These are phyloP conservation scores for Phyllosticta citribraziliensis DNA, from an alignment of 2,329 filamentous ascomycete genomes.

Conservation along the genomic window DNA sequence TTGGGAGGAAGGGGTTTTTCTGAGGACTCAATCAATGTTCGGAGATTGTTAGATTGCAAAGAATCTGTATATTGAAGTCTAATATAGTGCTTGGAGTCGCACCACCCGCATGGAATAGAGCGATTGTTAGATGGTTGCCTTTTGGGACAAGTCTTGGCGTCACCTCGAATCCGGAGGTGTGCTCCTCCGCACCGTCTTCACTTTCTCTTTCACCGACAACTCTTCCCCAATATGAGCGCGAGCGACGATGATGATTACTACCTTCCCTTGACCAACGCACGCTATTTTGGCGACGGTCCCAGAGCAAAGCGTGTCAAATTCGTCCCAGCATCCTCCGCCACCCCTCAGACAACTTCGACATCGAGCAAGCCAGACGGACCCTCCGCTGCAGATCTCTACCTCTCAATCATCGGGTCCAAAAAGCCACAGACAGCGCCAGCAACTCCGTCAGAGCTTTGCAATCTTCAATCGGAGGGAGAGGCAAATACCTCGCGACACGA, in stretches of 20 bases:
- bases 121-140: not conserved
- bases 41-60: not conserved
- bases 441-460: not conserved
- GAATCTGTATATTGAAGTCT: too few species aligned
- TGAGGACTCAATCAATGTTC: not conserved
- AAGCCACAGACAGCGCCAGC: slow-evolving; percentile 10
- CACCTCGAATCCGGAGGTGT: not conserved
- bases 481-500: not conserved
- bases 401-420: slow-evolving; percentile 15
- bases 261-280: slow-evolving; percentile 48
- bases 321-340: slow-evolving; percentile 38
- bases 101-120: not conserved
- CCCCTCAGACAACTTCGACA: slow-evolving; percentile 11
- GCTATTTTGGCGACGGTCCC: slow-evolving; percentile 53
- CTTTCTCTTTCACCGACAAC: not conserved
- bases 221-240: slow-evolving; percentile 4
- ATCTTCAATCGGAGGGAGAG: not conserved
- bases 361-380: slow-evolving; percentile 14
- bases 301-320: slow-evolving; percentile 52
- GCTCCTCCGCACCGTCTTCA: not conserved
- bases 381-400: slow-evolving; percentile 51
- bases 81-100: too few species aligned
- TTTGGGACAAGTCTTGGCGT: not conserved
- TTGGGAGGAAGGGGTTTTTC: not conserved
- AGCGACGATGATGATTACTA: slow-evolving; percentile 47